Percentiles rank a stretch among this genome's conserved stretches.
Evolutionary conservation across 1,139 yeast species (phyloP).

Genomic region (Citeromyces siamensis): DNA sequence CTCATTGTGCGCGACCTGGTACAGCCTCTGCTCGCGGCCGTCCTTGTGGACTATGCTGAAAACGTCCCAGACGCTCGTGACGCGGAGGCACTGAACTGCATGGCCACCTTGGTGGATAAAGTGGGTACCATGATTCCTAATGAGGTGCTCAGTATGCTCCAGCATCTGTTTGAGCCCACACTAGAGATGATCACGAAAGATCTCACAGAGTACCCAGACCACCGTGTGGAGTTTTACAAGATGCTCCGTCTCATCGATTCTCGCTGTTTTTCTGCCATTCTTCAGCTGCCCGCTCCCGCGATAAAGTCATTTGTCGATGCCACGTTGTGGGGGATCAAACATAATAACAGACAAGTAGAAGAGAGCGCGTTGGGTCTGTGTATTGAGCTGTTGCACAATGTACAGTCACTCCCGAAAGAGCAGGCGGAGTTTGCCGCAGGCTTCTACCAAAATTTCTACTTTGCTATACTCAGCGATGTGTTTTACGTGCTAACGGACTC

Average conservation of each 20-base stretch:
- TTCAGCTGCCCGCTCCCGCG: conserved; percentile 84
- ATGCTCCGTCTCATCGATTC: conserved; percentile 76
- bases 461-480: conserved; percentile 83
- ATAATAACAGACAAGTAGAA: conserved; percentile 92
- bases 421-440: conserved; percentile 56
- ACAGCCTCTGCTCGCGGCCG: conserved; percentile 75
- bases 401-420: conserved; percentile 64
- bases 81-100: conserved; percentile 92
- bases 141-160: conserved; percentile 78
- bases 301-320: conserved; percentile 89
- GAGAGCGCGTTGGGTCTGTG: conserved; percentile 79
- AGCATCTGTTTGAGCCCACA: conserved; percentile 89
- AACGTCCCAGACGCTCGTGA: conserved; percentile 96
- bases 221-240: conserved; percentile 91
- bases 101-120: conserved; percentile 78
- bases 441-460: conserved; percentile 80
- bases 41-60: conserved; percentile 76
- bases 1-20: conserved; percentile 78
- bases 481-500: conserved; percentile 92
- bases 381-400: conserved; percentile 71
- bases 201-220: conserved; percentile 95
- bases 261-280: conserved; percentile 75
- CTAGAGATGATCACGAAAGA: conserved; percentile 92
- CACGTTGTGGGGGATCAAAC: conserved; percentile 96
- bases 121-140: conserved; percentile 87